Evolutionary conservation across 305 asterid species (phyloP).

Genomic region (Lippia alba): DNA sequence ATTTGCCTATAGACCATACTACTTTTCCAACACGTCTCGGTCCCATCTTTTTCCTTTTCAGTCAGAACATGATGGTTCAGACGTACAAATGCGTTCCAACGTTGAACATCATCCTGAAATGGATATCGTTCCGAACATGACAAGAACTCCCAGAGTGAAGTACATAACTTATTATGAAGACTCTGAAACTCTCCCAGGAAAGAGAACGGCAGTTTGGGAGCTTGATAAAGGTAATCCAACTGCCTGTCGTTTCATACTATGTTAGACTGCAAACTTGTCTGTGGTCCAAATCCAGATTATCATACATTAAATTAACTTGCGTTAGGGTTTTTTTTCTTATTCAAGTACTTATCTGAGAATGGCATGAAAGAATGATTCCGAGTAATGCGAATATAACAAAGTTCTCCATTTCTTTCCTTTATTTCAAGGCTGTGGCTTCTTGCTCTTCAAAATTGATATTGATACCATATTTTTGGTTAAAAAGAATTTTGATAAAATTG

Average conservation of each 20-base stretch:
- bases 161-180: conserved; percentile 86
- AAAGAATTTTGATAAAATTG: too few species aligned
- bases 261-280: conserved; percentile 5
- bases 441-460: too few species aligned
- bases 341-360: too few species aligned
- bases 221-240: conserved; percentile 66
- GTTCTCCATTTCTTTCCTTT: too few species aligned
- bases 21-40: background rate
- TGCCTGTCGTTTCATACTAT: background rate
- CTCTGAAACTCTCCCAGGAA: conserved; percentile 75
- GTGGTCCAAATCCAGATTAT: background rate
- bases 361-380: too few species aligned
- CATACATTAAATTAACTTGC: background rate
- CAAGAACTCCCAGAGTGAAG: conserved; percentile 65
- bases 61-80: conserved; percentile 86
- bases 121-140: conserved; percentile 76
- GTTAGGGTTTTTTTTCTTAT: too few species aligned
- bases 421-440: too few species aligned
- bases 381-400: too few species aligned
- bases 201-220: conserved; percentile 90
- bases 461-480: too few species aligned
- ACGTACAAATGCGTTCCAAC: conserved; percentile 67
- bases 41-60: conserved; percentile 32
- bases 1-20: background rate
- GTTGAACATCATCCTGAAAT: conserved; percentile 62